Evolutionary conservation across 2,329 filamentous ascomycete genomes (phyloP).

Genomic region (Aquanectria penicillioides): DNA sequence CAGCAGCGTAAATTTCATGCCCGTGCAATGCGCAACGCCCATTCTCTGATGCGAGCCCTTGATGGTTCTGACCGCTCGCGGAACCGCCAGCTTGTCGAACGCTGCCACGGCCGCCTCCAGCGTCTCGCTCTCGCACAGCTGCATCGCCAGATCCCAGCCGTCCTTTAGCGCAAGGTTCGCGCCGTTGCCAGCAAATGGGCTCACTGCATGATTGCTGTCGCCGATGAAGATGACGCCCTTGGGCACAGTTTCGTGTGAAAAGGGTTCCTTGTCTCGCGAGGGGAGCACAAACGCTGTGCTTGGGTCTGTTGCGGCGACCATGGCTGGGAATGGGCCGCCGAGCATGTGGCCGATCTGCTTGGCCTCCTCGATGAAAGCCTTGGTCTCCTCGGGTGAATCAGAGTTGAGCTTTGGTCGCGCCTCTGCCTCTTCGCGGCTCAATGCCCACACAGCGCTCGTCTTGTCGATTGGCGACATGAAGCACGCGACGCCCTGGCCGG

Average conservation of each 20-base stretch:
- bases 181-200: slow-evolving; percentile 56
- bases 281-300: slow-evolving; percentile 48
- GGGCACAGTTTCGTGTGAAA: slow-evolving; percentile 42
- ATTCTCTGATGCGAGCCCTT: slow-evolving; percentile 32
- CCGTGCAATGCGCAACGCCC: slow-evolving; percentile 19
- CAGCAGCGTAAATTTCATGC: slow-evolving; percentile 4
- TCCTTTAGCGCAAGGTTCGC: slow-evolving; percentile 56
- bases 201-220: slow-evolving; percentile 57
- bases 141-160: slow-evolving; percentile 51
- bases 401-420: slow-evolving; percentile 20
- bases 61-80: slow-evolving; percentile 41
- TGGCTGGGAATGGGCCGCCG: slow-evolving; percentile 47
- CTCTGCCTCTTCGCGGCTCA: slow-evolving; percentile 45
- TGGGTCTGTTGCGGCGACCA: slow-evolving; percentile 50
- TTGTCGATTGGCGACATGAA: slow-evolving; percentile 54
- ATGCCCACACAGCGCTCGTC: slow-evolving; percentile 49
- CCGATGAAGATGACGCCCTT: slow-evolving; percentile 53
- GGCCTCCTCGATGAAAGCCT: slow-evolving; percentile 43
- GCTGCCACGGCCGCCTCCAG: slow-evolving; percentile 41
- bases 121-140: slow-evolving; percentile 40
- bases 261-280: slow-evolving; percentile 53
- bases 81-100: slow-evolving; percentile 47
- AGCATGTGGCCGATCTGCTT: slow-evolving; percentile 44
- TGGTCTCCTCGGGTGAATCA: slow-evolving; percentile 28
- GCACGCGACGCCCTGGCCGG: slow-evolving; percentile 47